These are phyloP conservation scores for Fraxinus excelsior DNA, from an alignment of 257 asterid genomes.

Conservation along the genomic window DNA sequence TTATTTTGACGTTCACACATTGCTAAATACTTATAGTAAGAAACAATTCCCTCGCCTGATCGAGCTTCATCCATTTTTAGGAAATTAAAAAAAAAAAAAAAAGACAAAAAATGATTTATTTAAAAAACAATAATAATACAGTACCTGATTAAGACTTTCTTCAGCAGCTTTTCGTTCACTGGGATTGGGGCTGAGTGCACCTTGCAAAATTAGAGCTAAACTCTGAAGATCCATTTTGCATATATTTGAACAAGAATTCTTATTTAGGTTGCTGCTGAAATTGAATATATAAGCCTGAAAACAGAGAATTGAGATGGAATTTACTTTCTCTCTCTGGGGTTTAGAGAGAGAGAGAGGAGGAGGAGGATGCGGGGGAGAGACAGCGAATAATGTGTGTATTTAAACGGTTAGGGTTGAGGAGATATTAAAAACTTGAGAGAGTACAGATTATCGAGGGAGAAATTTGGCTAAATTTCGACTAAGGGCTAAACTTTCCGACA, in stretches of 20 bases:
- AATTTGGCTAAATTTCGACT: too few species aligned
- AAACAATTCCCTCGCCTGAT: neutral
- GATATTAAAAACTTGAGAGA: neutral
- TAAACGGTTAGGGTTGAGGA: constrained; percentile 54
- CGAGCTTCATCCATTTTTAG: neutral
- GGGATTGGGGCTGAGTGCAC: constrained; percentile 83
- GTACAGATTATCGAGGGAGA: too few species aligned
- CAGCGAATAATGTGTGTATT: constrained; percentile 34
- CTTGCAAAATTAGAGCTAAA: constrained; percentile 66
- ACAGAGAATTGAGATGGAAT: neutral
- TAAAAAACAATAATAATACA: neutral
- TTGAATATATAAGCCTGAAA: neutral
- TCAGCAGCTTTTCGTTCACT: constrained; percentile 88
- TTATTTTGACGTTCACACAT: neutral
- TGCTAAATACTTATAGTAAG: neutral
- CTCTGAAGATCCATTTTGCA: constrained; percentile 75
- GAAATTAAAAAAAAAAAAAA: too few species aligned
- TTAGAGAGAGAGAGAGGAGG: constrained; percentile 29
- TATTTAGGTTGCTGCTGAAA: neutral
- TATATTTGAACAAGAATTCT: neutral
- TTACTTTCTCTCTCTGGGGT: constrained; percentile 42
- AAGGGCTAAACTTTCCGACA: too few species aligned
- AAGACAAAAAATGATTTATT: neutral
- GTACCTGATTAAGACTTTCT: constrained; percentile 86
- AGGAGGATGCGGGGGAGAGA: constrained; percentile 38